Percentiles rank a stretch among this genome's conserved stretches.
phyloP scores from a whole-genome alignment of 2,329 filamentous ascomycete species.

The Aspergillus ibericus region DNA sequence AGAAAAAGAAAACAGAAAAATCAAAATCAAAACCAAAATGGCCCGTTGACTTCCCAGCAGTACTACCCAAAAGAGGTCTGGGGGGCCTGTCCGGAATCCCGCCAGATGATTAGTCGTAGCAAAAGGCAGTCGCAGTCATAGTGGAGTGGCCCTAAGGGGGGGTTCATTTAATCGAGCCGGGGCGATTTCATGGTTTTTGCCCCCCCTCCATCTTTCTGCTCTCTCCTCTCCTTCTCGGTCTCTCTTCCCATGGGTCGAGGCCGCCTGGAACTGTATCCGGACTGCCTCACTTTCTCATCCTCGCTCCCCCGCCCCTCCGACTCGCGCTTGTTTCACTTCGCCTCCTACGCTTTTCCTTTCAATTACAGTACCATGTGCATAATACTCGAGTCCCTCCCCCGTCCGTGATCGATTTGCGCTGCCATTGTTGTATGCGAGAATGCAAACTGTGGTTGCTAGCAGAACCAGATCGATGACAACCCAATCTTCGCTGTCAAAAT shows the following conservation, averaged over 20 bases:
- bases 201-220: slow-evolving; percentile 13
- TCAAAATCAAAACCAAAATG: neutral
- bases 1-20: neutral
- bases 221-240: slow-evolving; percentile 5
- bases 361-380: slow-evolving; percentile 15
- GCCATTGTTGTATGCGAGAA: slow-evolving; percentile 22
- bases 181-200: slow-evolving; percentile 13
- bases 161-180: slow-evolving; percentile 8
- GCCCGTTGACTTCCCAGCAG: neutral
- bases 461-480: slow-evolving; percentile 20
- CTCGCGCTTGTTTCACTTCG: neutral
- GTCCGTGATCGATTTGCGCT: slow-evolving; percentile 4
- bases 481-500: slow-evolving; percentile 18
- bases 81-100: neutral
- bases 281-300: neutral
- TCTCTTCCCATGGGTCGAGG: slow-evolving; percentile 7
- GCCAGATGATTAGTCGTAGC: neutral
- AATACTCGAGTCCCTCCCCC: neutral
- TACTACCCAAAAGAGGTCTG: neutral
- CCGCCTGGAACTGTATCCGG: slow-evolving; percentile 2
- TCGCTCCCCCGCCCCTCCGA: neutral
- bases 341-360: slow-evolving; percentile 9
- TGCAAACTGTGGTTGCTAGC: slow-evolving; percentile 22
- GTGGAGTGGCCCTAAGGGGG: slow-evolving; percentile 11
- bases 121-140: slow-evolving; percentile 1